A percentile compares a stretch with the other conserved stretches of the same genome.
These are phyloP conservation scores for Hanseniaspora occidentalis DNA, from an alignment of 805 yeast species.

Conservation along the genomic window DNA sequence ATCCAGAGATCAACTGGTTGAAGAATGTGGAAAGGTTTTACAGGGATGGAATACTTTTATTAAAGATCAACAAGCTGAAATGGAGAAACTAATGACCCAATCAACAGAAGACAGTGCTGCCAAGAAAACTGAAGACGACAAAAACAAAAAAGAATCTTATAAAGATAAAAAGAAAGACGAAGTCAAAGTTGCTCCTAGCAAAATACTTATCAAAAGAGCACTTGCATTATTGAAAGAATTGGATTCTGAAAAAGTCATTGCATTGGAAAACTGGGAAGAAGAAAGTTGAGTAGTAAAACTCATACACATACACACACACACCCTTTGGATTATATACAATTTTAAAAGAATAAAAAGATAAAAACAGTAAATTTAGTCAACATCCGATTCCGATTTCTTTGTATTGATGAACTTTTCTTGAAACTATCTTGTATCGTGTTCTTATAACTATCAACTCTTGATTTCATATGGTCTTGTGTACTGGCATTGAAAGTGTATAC, in stretches of 20 bases:
- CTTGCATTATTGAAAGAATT: constrained; percentile 10
- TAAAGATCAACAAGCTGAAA: constrained; percentile 14
- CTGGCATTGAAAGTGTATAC: no score
- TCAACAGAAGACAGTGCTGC: neutral
- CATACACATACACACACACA: no score
- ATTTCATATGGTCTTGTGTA: no score
- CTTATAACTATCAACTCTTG: no score
- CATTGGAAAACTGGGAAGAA: neutral
- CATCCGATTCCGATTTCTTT: no score
- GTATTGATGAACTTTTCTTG: no score
- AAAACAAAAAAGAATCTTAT: neutral
- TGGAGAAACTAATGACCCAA: constrained; percentile 11
- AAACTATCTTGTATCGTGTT: no score
- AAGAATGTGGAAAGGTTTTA: constrained; percentile 13
- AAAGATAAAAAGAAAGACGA: constrained; percentile 4
- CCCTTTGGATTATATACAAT: no score
- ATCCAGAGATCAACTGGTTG: constrained; percentile 12
- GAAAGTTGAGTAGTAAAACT: neutral
- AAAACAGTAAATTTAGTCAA: no score
- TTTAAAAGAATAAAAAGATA: no score
- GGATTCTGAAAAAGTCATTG: constrained; percentile 1
- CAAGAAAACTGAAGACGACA: neutral
- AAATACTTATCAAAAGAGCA: constrained; percentile 15
- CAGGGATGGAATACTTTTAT: constrained; percentile 18
- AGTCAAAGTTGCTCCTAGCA: constrained; percentile 13